Evolutionary conservation across 2,329 filamentous ascomycete genomes (phyloP).

Genomic region (Exophiala lecanii-corni): DNA sequence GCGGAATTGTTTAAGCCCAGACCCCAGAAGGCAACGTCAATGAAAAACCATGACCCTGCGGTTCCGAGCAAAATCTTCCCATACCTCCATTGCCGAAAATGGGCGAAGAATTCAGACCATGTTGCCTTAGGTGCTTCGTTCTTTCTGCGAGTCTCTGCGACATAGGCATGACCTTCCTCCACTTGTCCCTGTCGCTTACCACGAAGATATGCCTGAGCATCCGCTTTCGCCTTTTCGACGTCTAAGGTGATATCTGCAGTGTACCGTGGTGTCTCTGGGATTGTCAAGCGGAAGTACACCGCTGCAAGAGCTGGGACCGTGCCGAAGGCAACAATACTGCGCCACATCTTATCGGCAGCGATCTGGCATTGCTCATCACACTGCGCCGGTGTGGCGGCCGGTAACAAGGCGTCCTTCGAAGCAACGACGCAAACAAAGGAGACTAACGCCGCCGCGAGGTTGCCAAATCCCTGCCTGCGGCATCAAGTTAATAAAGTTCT

Average conservation of each 20-base stretch:
- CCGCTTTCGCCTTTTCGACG: slow-evolving; percentile 66
- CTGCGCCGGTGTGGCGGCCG: neutral
- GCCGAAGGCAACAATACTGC: slow-evolving; percentile 61
- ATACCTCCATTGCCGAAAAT: slow-evolving; percentile 69
- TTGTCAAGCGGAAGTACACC: slow-evolving; percentile 66
- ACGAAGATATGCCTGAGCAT: slow-evolving; percentile 64
- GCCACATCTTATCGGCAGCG: slow-evolving; percentile 57
- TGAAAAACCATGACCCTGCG: slow-evolving; percentile 76
- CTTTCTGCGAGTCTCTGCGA: slow-evolving; percentile 48
- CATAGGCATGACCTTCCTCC: slow-evolving; percentile 55
- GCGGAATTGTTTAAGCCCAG: slow-evolving; percentile 70
- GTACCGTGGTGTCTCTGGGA: slow-evolving; percentile 82
- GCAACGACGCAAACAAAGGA: slow-evolving; percentile 1
- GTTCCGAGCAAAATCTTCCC: slow-evolving; percentile 68
- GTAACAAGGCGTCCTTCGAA: slow-evolving; percentile 1
- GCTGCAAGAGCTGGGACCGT: slow-evolving; percentile 59
- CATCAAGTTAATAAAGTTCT: no score
- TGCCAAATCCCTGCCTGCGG: no score
- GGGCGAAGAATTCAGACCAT: slow-evolving; percentile 63
- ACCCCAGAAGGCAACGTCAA: slow-evolving; percentile 60
- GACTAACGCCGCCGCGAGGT: neutral
- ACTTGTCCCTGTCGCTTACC: slow-evolving; percentile 64
- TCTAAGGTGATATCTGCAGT: slow-evolving; percentile 77
- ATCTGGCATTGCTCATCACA: slow-evolving; percentile 15
- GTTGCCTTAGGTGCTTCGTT: slow-evolving; percentile 66